Evolutionary conservation across 306 rosid genomes (phyloP).

Genomic region (Canavalia gladiata): DNA sequence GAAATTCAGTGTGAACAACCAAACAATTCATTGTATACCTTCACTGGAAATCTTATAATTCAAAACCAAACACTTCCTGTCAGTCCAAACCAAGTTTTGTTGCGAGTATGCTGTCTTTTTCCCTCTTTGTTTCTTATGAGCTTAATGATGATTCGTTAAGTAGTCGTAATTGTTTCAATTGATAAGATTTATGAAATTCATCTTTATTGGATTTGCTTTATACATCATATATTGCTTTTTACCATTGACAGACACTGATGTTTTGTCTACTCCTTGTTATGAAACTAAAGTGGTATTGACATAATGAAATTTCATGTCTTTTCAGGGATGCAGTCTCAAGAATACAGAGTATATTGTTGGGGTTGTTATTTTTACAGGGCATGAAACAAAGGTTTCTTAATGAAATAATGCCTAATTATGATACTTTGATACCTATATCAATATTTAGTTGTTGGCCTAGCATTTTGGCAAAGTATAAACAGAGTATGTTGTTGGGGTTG

Average conservation of each 20-base stretch:
- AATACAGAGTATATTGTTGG: constrained; percentile 93
- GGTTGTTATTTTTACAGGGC: constrained; percentile 92
- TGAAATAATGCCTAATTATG: constrained; percentile 34
- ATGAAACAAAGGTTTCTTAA: constrained; percentile 85
- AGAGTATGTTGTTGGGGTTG: constrained; percentile 86
- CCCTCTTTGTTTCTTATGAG: constrained; percentile 16
- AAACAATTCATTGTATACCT: constrained; percentile 93
- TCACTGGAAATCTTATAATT: constrained; percentile 81
- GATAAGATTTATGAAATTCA: constrained; percentile 23
- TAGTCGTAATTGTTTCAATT: constrained; percentile 30
- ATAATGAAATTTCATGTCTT: constrained; percentile 39
- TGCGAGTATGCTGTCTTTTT: constrained; percentile 72
- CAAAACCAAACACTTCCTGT: constrained; percentile 85
- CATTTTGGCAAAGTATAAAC: constrained; percentile 45
- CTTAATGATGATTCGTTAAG: constrained; percentile 34
- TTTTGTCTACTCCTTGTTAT: constrained; percentile 23
- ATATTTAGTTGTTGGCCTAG: background rate
- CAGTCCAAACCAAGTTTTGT: constrained; percentile 78
- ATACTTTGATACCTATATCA: constrained; percentile 1
- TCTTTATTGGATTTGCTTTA: constrained; percentile 24
- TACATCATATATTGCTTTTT: constrained; percentile 18
- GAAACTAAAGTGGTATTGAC: constrained; percentile 32
- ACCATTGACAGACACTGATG: constrained; percentile 31
- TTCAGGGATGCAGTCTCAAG: constrained; percentile 98
- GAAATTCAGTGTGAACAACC: constrained; percentile 97